Percentiles rank a stretch among this genome's conserved stretches.
These are phyloP conservation scores for Mortierella sp. DNA, from an alignment of 371 early-diverging fungal species.

Conservation along the genomic window DNA sequence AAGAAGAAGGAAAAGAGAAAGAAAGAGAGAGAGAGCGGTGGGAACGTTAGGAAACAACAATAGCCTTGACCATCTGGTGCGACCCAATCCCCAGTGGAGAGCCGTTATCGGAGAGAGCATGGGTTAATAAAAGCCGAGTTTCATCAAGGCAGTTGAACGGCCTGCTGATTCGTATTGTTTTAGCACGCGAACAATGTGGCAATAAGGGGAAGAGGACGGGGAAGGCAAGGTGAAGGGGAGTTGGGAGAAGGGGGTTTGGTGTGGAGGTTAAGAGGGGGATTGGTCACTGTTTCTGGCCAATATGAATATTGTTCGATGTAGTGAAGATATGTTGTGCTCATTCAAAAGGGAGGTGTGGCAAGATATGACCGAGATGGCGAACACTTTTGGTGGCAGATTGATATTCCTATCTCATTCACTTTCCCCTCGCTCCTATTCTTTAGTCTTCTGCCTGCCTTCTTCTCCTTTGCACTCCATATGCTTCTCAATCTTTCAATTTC, in stretches of 20 bases:
- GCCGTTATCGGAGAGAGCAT: constrained; percentile 3
- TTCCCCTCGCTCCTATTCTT: too few species aligned
- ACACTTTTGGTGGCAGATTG: constrained; percentile 1
- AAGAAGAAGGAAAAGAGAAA: not conserved
- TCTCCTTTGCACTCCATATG: too few species aligned
- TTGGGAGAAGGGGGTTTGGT: not conserved
- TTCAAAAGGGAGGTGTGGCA: too few species aligned
- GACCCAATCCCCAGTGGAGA: constrained; percentile 1
- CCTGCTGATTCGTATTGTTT: not conserved
- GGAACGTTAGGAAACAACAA: constrained; percentile 3
- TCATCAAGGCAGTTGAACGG: not conserved
- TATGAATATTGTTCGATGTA: not conserved
- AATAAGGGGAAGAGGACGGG: too few species aligned
- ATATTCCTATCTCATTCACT: not conserved
- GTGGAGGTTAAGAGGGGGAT: not conserved
- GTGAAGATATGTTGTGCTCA: constrained; percentile 4
- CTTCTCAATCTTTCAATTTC: not conserved
- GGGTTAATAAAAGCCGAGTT: not conserved
- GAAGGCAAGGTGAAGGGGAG: not conserved
- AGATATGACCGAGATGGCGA: not conserved
- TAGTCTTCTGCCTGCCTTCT: not conserved
- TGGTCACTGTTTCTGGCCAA: not conserved
- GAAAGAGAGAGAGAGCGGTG: not conserved
- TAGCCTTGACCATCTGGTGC: not conserved
- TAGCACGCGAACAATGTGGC: too few species aligned